A percentile compares a stretch with the other conserved stretches of the same genome.
phyloP scores from a whole-genome alignment of 352 stramenopile genomes.

The Saprolegnia diclina region DNA sequence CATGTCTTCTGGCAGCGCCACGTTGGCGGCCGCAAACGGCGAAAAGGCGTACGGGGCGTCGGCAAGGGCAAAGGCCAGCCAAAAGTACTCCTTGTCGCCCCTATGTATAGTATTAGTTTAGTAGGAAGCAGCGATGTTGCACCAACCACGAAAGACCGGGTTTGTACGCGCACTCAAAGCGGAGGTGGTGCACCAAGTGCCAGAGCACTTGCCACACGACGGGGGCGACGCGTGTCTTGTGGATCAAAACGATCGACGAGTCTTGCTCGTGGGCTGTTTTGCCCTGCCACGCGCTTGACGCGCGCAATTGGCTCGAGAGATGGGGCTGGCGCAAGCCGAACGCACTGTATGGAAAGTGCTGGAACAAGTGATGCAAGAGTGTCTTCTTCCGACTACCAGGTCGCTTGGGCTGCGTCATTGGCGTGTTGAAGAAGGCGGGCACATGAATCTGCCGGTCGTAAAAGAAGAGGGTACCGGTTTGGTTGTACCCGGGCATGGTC shows the following conservation, averaged over 20 bases:
- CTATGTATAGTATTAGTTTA: neutral
- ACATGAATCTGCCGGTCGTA: conserved; percentile 28
- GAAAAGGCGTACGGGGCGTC: conserved; percentile 56
- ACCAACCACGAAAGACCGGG: conserved; percentile 36
- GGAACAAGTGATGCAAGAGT: conserved; percentile 14
- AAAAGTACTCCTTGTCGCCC: conserved; percentile 71
- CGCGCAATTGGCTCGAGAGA: conserved; percentile 31
- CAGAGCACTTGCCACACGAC: conserved; percentile 55
- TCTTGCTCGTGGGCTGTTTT: conserved; percentile 60
- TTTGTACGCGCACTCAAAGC: conserved; percentile 46
- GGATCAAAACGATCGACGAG: conserved; percentile 62
- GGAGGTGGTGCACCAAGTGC: conserved; percentile 57
- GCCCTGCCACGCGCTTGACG: conserved; percentile 40
- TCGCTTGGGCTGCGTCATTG: neutral
- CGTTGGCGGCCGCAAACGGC: conserved; percentile 48
- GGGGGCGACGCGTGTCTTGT: conserved; percentile 42
- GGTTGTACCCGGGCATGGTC: conserved; percentile 24
- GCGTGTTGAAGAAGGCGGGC: conserved; percentile 10
- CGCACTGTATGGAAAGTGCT: conserved; percentile 24
- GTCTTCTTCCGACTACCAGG: neutral
- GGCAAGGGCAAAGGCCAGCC: conserved; percentile 60
- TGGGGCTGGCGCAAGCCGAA: conserved; percentile 22
- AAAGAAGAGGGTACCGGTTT: conserved; percentile 29
- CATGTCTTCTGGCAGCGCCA: conserved; percentile 46
- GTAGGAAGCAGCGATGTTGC: neutral